Evolutionary conservation across 192 early-diverging fungal genomes (phyloP).

Genomic region (Jimgerdemannia lactiflua): DNA sequence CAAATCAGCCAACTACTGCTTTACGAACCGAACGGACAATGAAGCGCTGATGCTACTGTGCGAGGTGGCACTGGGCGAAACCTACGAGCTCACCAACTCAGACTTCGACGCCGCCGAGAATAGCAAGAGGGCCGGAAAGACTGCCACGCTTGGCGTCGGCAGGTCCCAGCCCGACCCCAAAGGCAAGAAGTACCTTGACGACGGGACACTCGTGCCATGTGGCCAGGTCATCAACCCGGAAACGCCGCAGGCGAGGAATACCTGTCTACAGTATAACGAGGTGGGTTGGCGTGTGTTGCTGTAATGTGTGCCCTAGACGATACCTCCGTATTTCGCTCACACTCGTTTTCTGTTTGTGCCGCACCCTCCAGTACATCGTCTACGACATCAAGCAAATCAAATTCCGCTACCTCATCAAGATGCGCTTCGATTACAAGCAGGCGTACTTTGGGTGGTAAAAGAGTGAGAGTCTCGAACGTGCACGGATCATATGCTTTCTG

Average conservation of each 20-base stretch:
- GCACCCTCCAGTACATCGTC: conserved; percentile 50
- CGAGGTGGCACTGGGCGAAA: conserved; percentile 68
- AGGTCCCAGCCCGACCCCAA: conserved; percentile 49
- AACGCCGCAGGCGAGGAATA: not conserved
- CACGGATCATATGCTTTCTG: too few relatives aligned
- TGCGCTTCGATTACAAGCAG: conserved; percentile 30
- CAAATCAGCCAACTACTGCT: conserved; percentile 76
- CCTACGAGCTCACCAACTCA: conserved; percentile 36
- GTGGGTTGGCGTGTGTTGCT: too few relatives aligned
- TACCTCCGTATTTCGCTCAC: too few relatives aligned
- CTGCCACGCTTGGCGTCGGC: conserved; percentile 63
- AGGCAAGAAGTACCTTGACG: conserved; percentile 28
- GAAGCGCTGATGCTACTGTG: conserved; percentile 67
- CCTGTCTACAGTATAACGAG: conserved; percentile 63
- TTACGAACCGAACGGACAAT: conserved; percentile 26
- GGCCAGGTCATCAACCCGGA: conserved; percentile 32
- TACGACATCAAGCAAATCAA: conserved; percentile 63
- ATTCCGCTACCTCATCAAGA: conserved; percentile 54
- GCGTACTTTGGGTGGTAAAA: too few relatives aligned
- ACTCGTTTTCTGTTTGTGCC: too few relatives aligned
- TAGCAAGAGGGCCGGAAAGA: conserved; percentile 35
- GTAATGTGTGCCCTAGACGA: too few relatives aligned
- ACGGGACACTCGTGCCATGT: conserved; percentile 51
- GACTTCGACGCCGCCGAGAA: conserved; percentile 59
- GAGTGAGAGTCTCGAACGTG: too few relatives aligned